These are phyloP conservation scores for Aspergillus puulaauensis DNA, from an alignment of 2,329 filamentous ascomycete genomes.

Conservation along the genomic window DNA sequence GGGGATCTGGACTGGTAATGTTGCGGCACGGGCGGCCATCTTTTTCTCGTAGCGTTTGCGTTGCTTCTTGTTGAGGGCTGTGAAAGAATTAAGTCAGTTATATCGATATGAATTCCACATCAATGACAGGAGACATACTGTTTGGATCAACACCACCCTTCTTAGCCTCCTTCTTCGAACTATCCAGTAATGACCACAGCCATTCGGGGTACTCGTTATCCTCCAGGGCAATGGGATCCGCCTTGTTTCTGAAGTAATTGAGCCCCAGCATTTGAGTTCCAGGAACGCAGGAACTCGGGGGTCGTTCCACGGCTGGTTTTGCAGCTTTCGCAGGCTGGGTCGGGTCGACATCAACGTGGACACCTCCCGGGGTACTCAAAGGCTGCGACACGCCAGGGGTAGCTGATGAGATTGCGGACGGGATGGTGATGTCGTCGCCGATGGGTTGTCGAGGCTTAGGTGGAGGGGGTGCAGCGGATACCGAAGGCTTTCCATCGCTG, in stretches of 20 bases:
- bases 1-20: slow-evolving; percentile 41
- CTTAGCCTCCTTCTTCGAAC: slow-evolving; percentile 33
- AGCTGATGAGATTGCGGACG: slow-evolving; percentile 40
- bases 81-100: slow-evolving; percentile 17
- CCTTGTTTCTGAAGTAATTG: slow-evolving; percentile 49
- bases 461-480: slow-evolving; percentile 30
- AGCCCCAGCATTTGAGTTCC: slow-evolving; percentile 44
- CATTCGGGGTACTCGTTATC: slow-evolving; percentile 51
- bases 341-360: slow-evolving; percentile 28
- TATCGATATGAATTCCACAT: background rate
- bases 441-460: slow-evolving; percentile 33
- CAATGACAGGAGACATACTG: slow-evolving; percentile 29
- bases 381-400: slow-evolving; percentile 43
- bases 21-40: slow-evolving; percentile 41
- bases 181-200: slow-evolving; percentile 47
- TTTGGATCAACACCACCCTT: slow-evolving; percentile 40
- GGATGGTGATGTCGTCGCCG: slow-evolving; percentile 31
- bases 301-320: slow-evolving; percentile 28
- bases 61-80: slow-evolving; percentile 49
- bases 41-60: slow-evolving; percentile 49
- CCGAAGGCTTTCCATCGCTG: slow-evolving; percentile 32
- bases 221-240: slow-evolving; percentile 44
- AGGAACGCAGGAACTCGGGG: slow-evolving; percentile 39
- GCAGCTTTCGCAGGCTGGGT: slow-evolving; percentile 28
- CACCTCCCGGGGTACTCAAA: slow-evolving; percentile 37